Percentiles rank a stretch among this genome's conserved stretches.
phyloP scores from a whole-genome alignment of 768 basidiomycete genomes.

The Psilocybe tampanensis region DNA sequence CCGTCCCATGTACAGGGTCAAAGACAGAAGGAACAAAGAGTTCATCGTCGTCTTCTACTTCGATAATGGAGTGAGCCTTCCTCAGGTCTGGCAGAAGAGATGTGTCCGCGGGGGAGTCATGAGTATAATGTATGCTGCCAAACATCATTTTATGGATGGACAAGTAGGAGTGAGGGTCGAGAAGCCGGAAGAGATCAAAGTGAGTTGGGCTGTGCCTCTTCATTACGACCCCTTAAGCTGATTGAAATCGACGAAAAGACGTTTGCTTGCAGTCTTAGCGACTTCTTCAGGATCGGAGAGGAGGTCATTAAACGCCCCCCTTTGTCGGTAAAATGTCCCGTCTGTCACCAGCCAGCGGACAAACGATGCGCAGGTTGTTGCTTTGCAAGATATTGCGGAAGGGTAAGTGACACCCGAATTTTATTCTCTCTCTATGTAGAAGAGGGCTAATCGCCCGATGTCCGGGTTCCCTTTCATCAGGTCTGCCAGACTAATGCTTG shows the following conservation, averaged over 20 bases:
- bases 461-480: constrained; percentile 15
- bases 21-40: constrained; percentile 23
- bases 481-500: constrained; percentile 25
- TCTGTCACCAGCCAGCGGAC: constrained; percentile 15
- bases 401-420: constrained; percentile 14
- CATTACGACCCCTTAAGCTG: not conserved
- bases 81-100: constrained; percentile 6
- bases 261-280: constrained; percentile 22
- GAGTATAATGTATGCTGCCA: constrained; percentile 30
- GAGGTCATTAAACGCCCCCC: constrained; percentile 5
- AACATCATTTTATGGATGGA: constrained; percentile 29
- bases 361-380: constrained; percentile 16
- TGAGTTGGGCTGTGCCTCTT: constrained; percentile 6
- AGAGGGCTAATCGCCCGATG: not conserved
- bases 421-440: not conserved
- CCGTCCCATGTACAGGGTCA: constrained; percentile 26
- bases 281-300: constrained; percentile 21
- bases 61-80: constrained; percentile 13
- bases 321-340: constrained; percentile 5
- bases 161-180: constrained; percentile 29
- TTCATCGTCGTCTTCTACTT: constrained; percentile 26
- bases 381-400: constrained; percentile 25
- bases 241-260: constrained; percentile 9
- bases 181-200: constrained; percentile 25
- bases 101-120: constrained; percentile 24